Evolutionary conservation across 1,284 basidiomycete species (phyloP).

Genomic region (Tetrapyrgos nigripes): DNA sequence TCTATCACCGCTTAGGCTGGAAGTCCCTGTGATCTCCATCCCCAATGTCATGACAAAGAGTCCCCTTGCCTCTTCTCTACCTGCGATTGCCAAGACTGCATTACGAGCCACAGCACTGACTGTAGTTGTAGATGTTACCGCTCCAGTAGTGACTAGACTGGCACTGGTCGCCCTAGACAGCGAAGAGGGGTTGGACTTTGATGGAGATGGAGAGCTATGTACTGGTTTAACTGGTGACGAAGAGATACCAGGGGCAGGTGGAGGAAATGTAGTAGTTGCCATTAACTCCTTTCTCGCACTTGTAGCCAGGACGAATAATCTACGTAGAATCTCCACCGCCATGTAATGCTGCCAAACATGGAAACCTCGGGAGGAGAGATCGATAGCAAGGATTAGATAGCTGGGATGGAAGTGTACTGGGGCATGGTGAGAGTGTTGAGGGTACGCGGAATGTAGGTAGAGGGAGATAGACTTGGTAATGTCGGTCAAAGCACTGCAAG

Average conservation of each 20-base stretch:
- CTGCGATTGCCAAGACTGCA: constrained; percentile 87
- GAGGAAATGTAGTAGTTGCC: too few species aligned
- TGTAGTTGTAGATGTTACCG: too few species aligned
- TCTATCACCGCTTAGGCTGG: constrained; percentile 30
- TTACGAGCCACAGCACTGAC: constrained; percentile 73
- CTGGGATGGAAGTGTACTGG: too few species aligned
- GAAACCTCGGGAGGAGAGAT: constrained; percentile 90
- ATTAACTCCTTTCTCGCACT: constrained; percentile 72
- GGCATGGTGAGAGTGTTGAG: too few species aligned
- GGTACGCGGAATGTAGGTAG: constrained; percentile 81
- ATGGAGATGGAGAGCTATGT: too few species aligned
- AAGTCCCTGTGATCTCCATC: constrained; percentile 91
- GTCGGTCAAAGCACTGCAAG: constrained; percentile 77
- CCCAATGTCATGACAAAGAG: constrained; percentile 96
- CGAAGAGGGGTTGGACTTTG: too few species aligned
- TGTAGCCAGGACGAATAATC: constrained; percentile 85
- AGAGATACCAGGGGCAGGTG: too few species aligned
- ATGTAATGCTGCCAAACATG: constrained; percentile 94
- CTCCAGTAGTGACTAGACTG: too few species aligned
- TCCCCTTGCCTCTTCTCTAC: constrained; percentile 82
- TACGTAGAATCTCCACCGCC: constrained; percentile 87
- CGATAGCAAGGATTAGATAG: constrained; percentile 82
- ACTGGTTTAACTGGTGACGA: too few species aligned
- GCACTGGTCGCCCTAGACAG: too few species aligned
- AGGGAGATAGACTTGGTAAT: constrained; percentile 83